phyloP scores from a whole-genome alignment of 805 yeast genomes.

The Kuraishia hungarica region DNA sequence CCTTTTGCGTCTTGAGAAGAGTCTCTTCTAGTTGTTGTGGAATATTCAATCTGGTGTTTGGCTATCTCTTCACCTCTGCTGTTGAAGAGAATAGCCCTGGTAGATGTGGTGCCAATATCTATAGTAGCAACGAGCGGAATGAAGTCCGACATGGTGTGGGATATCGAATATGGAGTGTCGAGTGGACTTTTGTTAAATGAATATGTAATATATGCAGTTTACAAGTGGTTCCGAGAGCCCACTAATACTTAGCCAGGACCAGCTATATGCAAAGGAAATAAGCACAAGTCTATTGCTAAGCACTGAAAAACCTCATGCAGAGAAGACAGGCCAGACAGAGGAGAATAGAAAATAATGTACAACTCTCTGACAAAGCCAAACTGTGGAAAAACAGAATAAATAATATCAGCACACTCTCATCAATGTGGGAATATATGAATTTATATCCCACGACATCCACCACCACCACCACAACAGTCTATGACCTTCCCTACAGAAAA shows the following conservation, averaged over 20 bases:
- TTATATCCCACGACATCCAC: not conserved
- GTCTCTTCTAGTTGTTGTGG: slow-evolving; percentile 55
- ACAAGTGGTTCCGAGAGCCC: too few species aligned
- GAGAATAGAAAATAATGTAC: too few species aligned
- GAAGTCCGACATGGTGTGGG: slow-evolving; percentile 1
- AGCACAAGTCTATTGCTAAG: not conserved
- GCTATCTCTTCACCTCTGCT: slow-evolving; percentile 71
- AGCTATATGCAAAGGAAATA: not conserved
- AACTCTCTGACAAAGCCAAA: too few species aligned
- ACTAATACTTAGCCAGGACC: too few species aligned
- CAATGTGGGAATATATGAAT: not conserved
- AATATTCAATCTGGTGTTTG: slow-evolving; percentile 83
- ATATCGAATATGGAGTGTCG: not conserved
- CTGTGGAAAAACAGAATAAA: too few species aligned
- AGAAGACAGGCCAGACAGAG: too few species aligned
- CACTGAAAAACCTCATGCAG: not conserved
- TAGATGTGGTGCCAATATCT: slow-evolving; percentile 89
- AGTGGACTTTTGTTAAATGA: too few species aligned
- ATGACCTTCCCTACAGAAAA: too few species aligned
- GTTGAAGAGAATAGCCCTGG: slow-evolving; percentile 77
- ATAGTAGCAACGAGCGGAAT: slow-evolving; percentile 55
- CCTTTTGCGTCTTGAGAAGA: slow-evolving; percentile 7
- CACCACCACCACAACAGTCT: too few species aligned
- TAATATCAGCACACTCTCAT: not conserved
- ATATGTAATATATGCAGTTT: too few species aligned